A percentile compares a stretch with the other conserved stretches of the same genome.
phyloP scores from a whole-genome alignment of 2,329 filamentous ascomycete species.

The Exophiala calicioides region DNA sequence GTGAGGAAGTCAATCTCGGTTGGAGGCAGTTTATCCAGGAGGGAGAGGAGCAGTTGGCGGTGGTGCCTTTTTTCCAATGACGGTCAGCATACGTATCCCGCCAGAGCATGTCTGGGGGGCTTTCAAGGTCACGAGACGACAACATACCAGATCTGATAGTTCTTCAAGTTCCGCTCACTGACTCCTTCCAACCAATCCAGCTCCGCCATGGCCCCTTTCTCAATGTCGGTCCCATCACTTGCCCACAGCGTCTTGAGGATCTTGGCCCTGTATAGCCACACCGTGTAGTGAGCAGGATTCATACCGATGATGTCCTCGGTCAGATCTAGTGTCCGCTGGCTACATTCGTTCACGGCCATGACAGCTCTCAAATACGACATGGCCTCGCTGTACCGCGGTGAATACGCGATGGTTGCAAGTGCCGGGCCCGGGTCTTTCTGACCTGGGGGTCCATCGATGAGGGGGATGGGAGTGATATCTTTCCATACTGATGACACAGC shows the following conservation, averaged over 20 bases:
- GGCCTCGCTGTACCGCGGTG: slow-evolving; percentile 84
- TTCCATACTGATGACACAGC: slow-evolving; percentile 75
- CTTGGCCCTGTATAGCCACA: slow-evolving; percentile 92
- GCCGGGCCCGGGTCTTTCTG: slow-evolving; percentile 52
- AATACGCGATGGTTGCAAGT: slow-evolving; percentile 89
- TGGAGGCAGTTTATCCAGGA: slow-evolving; percentile 58
- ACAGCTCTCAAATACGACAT: slow-evolving; percentile 91
- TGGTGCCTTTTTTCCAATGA: slow-evolving; percentile 58
- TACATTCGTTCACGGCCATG: slow-evolving; percentile 86
- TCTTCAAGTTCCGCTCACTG: slow-evolving; percentile 83
- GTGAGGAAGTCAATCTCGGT: slow-evolving; percentile 75
- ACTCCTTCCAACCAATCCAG: slow-evolving; percentile 83
- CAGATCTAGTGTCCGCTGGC: slow-evolving; percentile 72
- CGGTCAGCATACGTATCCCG: no score
- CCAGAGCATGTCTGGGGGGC: no score
- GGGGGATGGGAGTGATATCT: slow-evolving; percentile 78
- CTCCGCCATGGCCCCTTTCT: slow-evolving; percentile 56
- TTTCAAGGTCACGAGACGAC: no score
- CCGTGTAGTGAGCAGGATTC: slow-evolving; percentile 97
- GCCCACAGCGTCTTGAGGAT: slow-evolving; percentile 60
- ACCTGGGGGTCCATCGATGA: slow-evolving; percentile 66
- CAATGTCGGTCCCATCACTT: slow-evolving; percentile 48
- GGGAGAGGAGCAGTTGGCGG: slow-evolving; percentile 57
- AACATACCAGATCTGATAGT: slow-evolving; percentile 89
- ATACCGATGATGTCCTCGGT: slow-evolving; percentile 88